Percentiles rank a stretch among this genome's conserved stretches.
phyloP scores from a whole-genome alignment of 352 stramenopile species.

The Phytophthora macrochlamydospora region DNA sequence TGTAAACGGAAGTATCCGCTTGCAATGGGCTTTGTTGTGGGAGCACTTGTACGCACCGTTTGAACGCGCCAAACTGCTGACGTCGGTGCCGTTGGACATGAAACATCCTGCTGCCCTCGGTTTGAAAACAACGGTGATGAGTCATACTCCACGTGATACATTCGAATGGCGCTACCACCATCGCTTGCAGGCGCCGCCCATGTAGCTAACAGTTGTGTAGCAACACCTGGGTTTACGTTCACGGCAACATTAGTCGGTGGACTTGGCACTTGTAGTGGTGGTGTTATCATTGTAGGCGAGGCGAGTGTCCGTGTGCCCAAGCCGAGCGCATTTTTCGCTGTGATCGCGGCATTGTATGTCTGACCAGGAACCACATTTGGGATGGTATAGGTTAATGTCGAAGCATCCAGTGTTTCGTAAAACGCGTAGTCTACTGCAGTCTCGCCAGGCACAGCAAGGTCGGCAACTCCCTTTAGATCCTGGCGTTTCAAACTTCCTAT shows the following conservation, averaged over 20 bases:
- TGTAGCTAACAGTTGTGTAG: conserved; percentile 64
- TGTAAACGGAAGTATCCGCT: conserved; percentile 64
- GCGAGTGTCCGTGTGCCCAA: conserved; percentile 46
- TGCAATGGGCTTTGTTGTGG: conserved; percentile 37
- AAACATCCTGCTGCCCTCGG: conserved; percentile 65
- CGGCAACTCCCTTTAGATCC: conserved; percentile 8
- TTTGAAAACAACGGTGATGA: conserved; percentile 70
- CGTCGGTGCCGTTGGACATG: conserved; percentile 59
- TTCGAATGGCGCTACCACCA: conserved; percentile 62
- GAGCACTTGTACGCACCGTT: conserved; percentile 29
- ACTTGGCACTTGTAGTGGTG: conserved; percentile 80
- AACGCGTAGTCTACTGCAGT: conserved; percentile 62
- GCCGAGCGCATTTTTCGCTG: conserved; percentile 88
- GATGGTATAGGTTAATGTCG: conserved; percentile 71
- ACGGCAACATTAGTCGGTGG: conserved; percentile 67
- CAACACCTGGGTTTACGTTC: conserved; percentile 78
- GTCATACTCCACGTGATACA: conserved; percentile 85
- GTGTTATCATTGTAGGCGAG: conserved; percentile 49
- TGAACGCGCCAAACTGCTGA: conserved; percentile 65
- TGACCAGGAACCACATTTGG: conserved; percentile 67
- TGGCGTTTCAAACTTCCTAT: conserved; percentile 13
- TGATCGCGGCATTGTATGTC: conserved; percentile 88
- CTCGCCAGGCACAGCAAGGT: conserved; percentile 48
- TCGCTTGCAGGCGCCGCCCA: conserved; percentile 60
- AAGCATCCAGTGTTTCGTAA: conserved; percentile 72